These are phyloP conservation scores for Pulveroboletus ravenelii DNA, from an alignment of 768 basidiomycete genomes.

Conservation along the genomic window DNA sequence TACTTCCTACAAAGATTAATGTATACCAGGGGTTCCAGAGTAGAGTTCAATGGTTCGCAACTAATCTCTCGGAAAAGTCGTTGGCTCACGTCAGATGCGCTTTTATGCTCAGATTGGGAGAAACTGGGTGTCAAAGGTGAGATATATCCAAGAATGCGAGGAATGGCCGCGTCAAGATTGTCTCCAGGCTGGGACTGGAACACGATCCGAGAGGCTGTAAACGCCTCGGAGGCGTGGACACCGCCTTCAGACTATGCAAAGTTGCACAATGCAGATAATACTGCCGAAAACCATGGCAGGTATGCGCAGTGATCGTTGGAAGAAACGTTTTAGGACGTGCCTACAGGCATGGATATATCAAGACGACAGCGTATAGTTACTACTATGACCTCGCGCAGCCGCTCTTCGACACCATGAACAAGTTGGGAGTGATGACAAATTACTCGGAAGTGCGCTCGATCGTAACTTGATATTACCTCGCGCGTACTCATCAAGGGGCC, in stretches of 20 bases:
- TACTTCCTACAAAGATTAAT: background rate
- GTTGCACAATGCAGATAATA: constrained; percentile 9
- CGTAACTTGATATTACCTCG: background rate
- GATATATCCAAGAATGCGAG: background rate
- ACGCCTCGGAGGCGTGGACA: constrained; percentile 13
- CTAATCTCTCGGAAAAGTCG: background rate
- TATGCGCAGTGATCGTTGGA: background rate
- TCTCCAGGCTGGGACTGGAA: constrained; percentile 14
- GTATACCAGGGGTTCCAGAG: constrained; percentile 7
- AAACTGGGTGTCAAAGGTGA: constrained; percentile 14
- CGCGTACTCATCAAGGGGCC: background rate
- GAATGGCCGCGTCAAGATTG: background rate
- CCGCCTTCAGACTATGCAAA: constrained; percentile 12
- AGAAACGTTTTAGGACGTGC: background rate
- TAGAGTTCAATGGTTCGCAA: constrained; percentile 13
- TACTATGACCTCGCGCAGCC: constrained; percentile 12
- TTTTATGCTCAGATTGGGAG: constrained; percentile 5
- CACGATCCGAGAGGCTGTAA: constrained; percentile 9
- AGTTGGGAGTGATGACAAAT: constrained; percentile 12
- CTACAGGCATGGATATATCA: constrained; percentile 10
- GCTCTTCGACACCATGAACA: constrained; percentile 16
- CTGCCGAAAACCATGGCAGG: constrained; percentile 11
- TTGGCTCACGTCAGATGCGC: background rate
- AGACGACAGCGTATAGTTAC: constrained; percentile 15
- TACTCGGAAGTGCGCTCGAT: constrained; percentile 7